These are phyloP conservation scores for Millerago galiae DNA, from an alignment of 805 yeast species.

Conservation along the genomic window DNA sequence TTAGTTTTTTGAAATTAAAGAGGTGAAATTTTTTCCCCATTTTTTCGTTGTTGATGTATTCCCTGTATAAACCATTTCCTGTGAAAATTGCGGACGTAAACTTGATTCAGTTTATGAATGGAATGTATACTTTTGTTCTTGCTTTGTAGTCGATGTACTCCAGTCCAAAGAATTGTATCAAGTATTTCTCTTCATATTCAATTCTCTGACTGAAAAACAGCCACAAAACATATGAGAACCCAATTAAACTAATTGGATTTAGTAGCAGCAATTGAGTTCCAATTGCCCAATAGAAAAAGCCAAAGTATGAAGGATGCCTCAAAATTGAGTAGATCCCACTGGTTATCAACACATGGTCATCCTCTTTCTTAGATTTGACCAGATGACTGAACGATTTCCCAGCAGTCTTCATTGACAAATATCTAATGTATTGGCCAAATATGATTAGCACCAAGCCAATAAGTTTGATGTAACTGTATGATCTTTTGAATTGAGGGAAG, in stretches of 20 bases:
- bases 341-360: conserved; percentile 64
- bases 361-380: conserved; percentile 46
- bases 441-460: conserved; percentile 45
- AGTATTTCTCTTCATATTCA: conserved; percentile 56
- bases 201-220: conserved; percentile 67
- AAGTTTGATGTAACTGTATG: conserved; percentile 14
- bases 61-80: too few species aligned
- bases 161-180: conserved; percentile 65
- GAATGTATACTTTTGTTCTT: conserved; percentile 53
- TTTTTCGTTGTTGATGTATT: too few species aligned
- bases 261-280: conserved; percentile 71
- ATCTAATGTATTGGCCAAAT: conserved; percentile 62
- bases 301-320: conserved; percentile 90
- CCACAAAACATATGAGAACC: conserved; percentile 56
- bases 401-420: conserved; percentile 83
- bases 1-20: too few species aligned
- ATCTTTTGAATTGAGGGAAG: conserved; percentile 29
- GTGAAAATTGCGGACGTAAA: too few species aligned
- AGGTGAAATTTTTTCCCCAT: too few species aligned
- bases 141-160: conserved; percentile 50
- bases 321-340: conserved; percentile 58
- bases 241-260: conserved; percentile 53
- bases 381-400: conserved; percentile 81
- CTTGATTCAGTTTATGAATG: conserved; percentile 31
- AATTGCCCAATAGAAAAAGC: conserved; percentile 89